phyloP scores from a whole-genome alignment of 257 asterid species.

The Solanum pinnatisectum region DNA sequence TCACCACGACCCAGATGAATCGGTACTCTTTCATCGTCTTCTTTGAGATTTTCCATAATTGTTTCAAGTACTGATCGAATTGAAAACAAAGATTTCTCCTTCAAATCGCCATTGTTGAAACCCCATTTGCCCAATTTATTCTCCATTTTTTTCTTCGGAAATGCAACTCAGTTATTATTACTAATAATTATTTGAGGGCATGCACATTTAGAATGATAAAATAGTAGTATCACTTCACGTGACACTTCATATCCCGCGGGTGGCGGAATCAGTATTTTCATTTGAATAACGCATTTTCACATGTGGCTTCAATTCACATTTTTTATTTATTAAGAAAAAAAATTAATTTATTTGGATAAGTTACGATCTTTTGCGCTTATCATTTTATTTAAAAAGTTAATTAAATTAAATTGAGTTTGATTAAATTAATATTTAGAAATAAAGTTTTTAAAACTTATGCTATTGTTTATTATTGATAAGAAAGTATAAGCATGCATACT shows the following conservation, averaged over 20 bases:
- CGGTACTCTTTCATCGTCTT: conserved; percentile 25
- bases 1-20: conserved; percentile 78
- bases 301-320: no score
- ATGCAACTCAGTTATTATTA: no score
- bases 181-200: neutral
- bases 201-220: neutral
- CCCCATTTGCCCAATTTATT: neutral
- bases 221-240: neutral
- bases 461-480: no score
- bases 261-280: neutral
- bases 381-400: no score
- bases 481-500: no score
- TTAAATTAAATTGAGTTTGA: no score
- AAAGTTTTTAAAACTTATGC: no score
- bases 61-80: conserved; percentile 44
- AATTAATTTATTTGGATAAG: no score
- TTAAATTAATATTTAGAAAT: no score
- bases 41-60: conserved; percentile 34
- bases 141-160: neutral
- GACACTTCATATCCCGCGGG: neutral
- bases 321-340: no score
- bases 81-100: conserved; percentile 42
- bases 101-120: conserved; percentile 33
- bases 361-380: no score
- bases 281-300: no score